Percentiles rank a stretch among this genome's conserved stretches.
phyloP scores from a whole-genome alignment of 2,329 filamentous ascomycete genomes.

The Sporothrix euskadiensis region DNA sequence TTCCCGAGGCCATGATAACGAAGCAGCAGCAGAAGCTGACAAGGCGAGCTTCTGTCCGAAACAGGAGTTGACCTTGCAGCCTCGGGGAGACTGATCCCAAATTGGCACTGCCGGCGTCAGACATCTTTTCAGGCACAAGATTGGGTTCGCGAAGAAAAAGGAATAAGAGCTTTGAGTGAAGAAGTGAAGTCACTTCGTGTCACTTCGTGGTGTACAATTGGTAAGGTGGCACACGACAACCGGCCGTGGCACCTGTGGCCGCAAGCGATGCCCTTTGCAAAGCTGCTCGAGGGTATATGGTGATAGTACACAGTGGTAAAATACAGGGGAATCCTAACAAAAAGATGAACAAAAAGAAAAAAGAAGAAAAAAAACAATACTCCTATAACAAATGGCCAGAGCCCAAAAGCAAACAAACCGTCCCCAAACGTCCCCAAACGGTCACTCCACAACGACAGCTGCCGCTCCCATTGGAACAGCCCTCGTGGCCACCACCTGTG shows the following conservation, averaged over 20 bases:
- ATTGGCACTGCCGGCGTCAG: not conserved
- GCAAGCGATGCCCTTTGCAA: not conserved
- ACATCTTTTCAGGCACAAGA: not conserved
- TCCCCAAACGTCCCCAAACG: not conserved
- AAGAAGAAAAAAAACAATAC: not conserved
- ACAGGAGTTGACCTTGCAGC: not conserved
- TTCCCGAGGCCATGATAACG: not conserved
- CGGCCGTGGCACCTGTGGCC: not conserved
- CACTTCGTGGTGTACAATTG: conserved; percentile 6
- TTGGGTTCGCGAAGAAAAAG: not conserved
- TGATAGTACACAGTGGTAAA: not conserved
- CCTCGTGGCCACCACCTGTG: not conserved
- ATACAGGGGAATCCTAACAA: conserved; percentile 15
- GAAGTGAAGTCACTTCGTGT: not conserved
- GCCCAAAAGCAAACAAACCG: not conserved
- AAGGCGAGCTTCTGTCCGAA: not conserved
- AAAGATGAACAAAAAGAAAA: not conserved
- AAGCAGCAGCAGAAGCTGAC: not conserved
- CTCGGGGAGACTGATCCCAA: not conserved
- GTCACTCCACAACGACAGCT: not conserved
- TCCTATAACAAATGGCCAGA: not conserved
- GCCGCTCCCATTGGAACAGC: not conserved
- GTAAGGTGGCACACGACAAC: not conserved
- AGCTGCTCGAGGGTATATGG: not conserved
- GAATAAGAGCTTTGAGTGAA: not conserved